A percentile compares a stretch with the other conserved stretches of the same genome.
Conservation (phyloP, 2,329 filamentous ascomycete species). For the Penicillium sp. region DNA sequence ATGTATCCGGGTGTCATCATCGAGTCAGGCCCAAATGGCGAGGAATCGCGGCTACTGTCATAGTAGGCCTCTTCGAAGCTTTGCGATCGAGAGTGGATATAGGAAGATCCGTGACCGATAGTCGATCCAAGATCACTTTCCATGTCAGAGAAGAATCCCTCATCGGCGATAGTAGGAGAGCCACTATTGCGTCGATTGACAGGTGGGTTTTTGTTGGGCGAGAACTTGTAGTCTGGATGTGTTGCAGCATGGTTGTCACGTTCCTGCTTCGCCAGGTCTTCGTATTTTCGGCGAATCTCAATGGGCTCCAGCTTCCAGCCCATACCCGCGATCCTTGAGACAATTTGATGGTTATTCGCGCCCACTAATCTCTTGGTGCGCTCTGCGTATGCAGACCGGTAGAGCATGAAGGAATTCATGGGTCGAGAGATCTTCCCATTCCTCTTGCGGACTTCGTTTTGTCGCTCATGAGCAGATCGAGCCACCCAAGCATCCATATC, state of each 20-base stretch:
- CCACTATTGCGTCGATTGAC: slow-evolving; percentile 36
- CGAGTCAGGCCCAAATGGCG: slow-evolving; percentile 31
- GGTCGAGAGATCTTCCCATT: slow-evolving; percentile 80
- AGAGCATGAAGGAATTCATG: slow-evolving; percentile 98
- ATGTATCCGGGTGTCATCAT: slow-evolving; percentile 32
- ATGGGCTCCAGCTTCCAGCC: slow-evolving; percentile 81
- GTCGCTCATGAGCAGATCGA: slow-evolving; percentile 64
- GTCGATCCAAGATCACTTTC: slow-evolving; percentile 22
- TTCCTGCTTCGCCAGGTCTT: slow-evolving; percentile 74
- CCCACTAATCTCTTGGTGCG: slow-evolving; percentile 76
- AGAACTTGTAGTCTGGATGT: slow-evolving; percentile 92
- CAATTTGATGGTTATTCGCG: slow-evolving; percentile 89
- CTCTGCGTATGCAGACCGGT: slow-evolving; percentile 87
- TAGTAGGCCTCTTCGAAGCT: slow-evolving; percentile 29
- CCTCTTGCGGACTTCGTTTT: slow-evolving; percentile 64
- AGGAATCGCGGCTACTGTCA: slow-evolving; percentile 35
- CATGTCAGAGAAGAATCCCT: slow-evolving; percentile 35
- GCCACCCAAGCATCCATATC: slow-evolving; percentile 81
- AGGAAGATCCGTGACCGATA: slow-evolving; percentile 12
- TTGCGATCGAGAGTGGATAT: slow-evolving; percentile 22
- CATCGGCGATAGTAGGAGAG: slow-evolving; percentile 3
- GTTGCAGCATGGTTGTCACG: slow-evolving; percentile 79
- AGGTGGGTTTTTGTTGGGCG: slow-evolving; percentile 66
- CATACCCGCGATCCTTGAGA: slow-evolving; percentile 80
- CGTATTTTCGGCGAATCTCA: slow-evolving; percentile 72